Base-by-base conservation (phyloP, 1,139 yeast species). In the Meyerozyma sp. region DNA sequence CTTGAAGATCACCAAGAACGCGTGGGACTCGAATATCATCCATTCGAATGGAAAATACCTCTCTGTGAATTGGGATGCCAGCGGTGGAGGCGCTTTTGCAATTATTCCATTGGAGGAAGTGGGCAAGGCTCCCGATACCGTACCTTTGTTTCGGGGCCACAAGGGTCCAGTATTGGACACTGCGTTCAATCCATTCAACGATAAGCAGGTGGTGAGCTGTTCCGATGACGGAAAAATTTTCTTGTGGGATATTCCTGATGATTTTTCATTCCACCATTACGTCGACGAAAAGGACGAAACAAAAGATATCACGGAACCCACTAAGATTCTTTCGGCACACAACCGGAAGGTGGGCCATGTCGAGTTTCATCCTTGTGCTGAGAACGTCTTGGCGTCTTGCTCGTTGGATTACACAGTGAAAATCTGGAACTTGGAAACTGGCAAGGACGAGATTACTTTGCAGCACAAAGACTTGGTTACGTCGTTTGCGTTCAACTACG, bases 11-110 rank as follows among this genome's bases (percentile, higher is more conserved):
- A 87, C 95, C 54, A 82, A 87, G 61, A 91, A 90, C 57, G 98
- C 98, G 1, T 93, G 96, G 89, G 98, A 93, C 62, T 88, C 96
- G 41, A 91, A 91, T 62, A 75, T 93, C 52, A 77, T 91, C 53
- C 82, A 87, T 42, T 48, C 64, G 50, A 93, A 93, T 61, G 94
- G 96, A 29, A 84, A 85, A 63, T 93, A 80, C 58, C 67, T 93
- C 35, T 77, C 96, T 0, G 86, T 89, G 49, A 90, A 89, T 63
- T 90, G 96, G 96, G 90, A 88, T 49, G 76, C 97, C 18, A 84
- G 95, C 7, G 98, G 98, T 38, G 98, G 98, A 49, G 98, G 98
- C 43, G 94, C 98, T 0, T 91, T 93, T 71, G 96, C 96, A 1
- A 85, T 93, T 13, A 82, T 93, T 45, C 98, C 98, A 2, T 70